phyloP scores from a whole-genome alignment of 2,329 filamentous ascomycete species.

The Zasmidium citrigriseum region DNA sequence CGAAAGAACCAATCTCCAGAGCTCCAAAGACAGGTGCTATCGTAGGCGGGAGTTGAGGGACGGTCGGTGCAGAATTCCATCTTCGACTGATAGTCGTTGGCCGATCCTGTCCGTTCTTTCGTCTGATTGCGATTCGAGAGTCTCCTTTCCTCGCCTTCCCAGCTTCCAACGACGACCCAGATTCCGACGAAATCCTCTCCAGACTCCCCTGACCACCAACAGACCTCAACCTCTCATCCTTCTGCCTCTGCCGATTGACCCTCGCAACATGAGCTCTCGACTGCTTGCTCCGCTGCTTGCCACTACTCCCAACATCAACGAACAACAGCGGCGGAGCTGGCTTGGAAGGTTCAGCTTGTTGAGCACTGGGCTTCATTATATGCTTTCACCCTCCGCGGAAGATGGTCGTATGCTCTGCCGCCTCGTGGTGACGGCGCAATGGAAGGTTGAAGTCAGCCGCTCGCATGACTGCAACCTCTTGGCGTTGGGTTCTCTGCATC shows the following conservation, averaged over 20 bases:
- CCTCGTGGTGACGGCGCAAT: not conserved
- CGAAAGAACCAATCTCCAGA: constrained; percentile 6
- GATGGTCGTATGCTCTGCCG: not conserved
- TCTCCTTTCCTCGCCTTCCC: not conserved
- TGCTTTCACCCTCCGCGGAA: not conserved
- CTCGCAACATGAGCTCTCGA: constrained; percentile 18
- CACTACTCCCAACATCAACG: constrained; percentile 11
- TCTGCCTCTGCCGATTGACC: constrained; percentile 17
- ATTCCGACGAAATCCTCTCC: not conserved
- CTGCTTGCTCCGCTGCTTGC: constrained; percentile 12
- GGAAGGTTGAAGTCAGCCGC: not conserved
- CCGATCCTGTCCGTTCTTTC: not conserved
- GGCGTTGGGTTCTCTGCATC: not conserved
- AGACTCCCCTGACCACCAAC: not conserved
- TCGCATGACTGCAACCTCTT: not conserved
- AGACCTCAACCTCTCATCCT: constrained; percentile 3
- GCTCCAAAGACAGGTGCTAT: constrained; percentile 15
- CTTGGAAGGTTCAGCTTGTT: constrained; percentile 1
- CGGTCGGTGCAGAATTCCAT: not conserved
- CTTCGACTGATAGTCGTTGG: not conserved
- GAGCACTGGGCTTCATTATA: not conserved
- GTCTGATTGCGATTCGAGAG: not conserved
- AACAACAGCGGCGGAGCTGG: constrained; percentile 9
- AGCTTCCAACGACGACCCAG: not conserved
- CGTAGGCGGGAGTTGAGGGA: constrained; percentile 4